Conservation (phyloP, 345 rosid genomes). For the Boechera divaricarpa region DNA sequence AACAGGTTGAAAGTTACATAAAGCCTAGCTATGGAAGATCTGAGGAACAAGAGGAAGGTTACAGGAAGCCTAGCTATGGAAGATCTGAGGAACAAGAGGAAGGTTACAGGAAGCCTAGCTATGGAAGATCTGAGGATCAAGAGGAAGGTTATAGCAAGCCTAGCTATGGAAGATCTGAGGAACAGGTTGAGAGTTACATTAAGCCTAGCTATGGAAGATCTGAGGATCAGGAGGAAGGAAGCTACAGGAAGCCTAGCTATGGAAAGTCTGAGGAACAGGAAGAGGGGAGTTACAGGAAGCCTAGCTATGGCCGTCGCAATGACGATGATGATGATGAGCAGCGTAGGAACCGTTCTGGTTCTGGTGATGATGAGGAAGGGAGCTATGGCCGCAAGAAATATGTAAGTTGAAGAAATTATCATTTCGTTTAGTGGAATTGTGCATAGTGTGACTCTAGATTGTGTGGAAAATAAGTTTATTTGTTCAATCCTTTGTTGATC, state of each 20-base stretch:
- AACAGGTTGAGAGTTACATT: constrained; percentile 17
- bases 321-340: constrained; percentile 57
- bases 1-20: constrained; percentile 47
- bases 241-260: constrained; percentile 38
- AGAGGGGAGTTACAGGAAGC: constrained; percentile 49
- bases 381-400: constrained; percentile 85
- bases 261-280: constrained; percentile 50
- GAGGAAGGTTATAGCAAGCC: constrained; percentile 17
- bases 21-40: constrained; percentile 49
- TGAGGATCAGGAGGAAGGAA: constrained; percentile 19
- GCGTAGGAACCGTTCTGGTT: constrained; percentile 52
- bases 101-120: constrained; percentile 47
- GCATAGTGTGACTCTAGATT: not conserved
- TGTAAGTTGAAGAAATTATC: constrained; percentile 50
- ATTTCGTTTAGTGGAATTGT: not conserved
- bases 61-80: constrained; percentile 36
- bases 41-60: constrained; percentile 13
- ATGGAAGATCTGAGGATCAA: constrained; percentile 39
- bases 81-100: constrained; percentile 49
- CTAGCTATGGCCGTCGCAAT: constrained; percentile 55
- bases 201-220: constrained; percentile 30
- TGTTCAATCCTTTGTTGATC: not conserved
- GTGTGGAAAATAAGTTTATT: constrained; percentile 1
- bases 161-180: constrained; percentile 48
- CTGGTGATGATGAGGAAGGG: constrained; percentile 62